phyloP scores from a whole-genome alignment of 1,284 basidiomycete genomes.

The Moesziomyces parantarcticus region DNA sequence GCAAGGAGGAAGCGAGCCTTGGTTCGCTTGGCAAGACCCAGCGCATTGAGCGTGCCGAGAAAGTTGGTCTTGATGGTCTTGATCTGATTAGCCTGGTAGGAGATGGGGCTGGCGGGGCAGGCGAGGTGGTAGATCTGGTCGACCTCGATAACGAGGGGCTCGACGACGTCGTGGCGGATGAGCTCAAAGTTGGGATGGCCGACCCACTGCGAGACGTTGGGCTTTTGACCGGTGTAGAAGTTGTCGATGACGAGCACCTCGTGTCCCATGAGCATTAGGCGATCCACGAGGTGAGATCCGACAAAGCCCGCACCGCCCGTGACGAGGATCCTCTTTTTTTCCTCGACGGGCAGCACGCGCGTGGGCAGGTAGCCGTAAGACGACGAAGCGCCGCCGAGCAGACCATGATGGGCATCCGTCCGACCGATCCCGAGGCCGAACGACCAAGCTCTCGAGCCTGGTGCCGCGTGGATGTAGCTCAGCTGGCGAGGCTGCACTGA shows the following conservation, averaged over 20 bases:
- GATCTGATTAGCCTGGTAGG: slow-evolving; percentile 61
- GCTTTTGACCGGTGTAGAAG: slow-evolving; percentile 97
- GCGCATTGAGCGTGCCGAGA: slow-evolving; percentile 87
- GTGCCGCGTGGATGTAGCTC: slow-evolving; percentile 46
- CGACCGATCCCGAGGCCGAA: slow-evolving; percentile 15
- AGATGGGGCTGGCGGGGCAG: slow-evolving; percentile 57
- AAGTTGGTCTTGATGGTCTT: slow-evolving; percentile 90
- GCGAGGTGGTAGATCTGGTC: slow-evolving; percentile 63
- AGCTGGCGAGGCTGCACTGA: slow-evolving; percentile 15
- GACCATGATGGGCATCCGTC: slow-evolving; percentile 3
- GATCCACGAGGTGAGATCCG: slow-evolving; percentile 90
- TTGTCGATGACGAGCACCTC: slow-evolving; percentile 98
- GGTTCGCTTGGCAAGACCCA: slow-evolving; percentile 95
- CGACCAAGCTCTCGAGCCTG: slow-evolving; percentile 16
- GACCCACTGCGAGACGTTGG: slow-evolving; percentile 78
- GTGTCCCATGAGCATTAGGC: slow-evolving; percentile 95
- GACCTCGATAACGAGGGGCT: slow-evolving; percentile 56
- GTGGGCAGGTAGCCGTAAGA: slow-evolving; percentile 80
- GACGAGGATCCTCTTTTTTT: slow-evolving; percentile 88
- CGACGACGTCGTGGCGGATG: slow-evolving; percentile 88
- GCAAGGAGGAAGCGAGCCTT: slow-evolving; percentile 96
- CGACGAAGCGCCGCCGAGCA: slow-evolving; percentile 4
- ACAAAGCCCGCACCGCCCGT: slow-evolving; percentile 96
- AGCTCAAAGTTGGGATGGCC: slow-evolving; percentile 99
- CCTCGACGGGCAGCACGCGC: slow-evolving; percentile 79